Conservation (phyloP, 257 asterid genomes). For the Penstemon barbatus region DNA sequence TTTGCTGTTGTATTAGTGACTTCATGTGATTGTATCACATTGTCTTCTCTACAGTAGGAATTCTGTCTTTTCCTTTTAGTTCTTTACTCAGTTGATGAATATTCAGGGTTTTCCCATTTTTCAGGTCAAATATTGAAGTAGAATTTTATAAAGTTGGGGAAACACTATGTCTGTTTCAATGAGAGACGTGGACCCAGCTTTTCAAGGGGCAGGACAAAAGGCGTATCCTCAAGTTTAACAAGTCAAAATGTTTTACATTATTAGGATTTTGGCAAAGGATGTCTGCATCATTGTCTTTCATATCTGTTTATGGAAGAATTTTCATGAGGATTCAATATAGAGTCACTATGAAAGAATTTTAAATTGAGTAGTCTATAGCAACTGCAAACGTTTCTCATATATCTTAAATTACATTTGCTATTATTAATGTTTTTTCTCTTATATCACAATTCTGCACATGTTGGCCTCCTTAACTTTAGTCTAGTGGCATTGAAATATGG, state of each 20-base stretch:
- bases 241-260: not conserved
- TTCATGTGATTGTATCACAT: slow-evolving; percentile 20
- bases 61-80: slow-evolving; percentile 17
- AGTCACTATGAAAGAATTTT: slow-evolving; percentile 6
- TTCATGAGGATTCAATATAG: not conserved
- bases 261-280: slow-evolving; percentile 15
- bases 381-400: slow-evolving; percentile 3
- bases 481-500: slow-evolving; percentile 88
- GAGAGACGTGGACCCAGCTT: slow-evolving; percentile 75
- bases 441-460: slow-evolving; percentile 13
- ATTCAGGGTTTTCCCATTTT: slow-evolving; percentile 24
- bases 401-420: not conserved
- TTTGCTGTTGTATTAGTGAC: slow-evolving; percentile 15
- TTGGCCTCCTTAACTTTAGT: slow-evolving; percentile 40
- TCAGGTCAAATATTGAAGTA: slow-evolving; percentile 38
- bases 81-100: slow-evolving; percentile 14
- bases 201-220: slow-evolving; percentile 71
- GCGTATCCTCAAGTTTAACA: slow-evolving; percentile 59
- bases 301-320: slow-evolving; percentile 12
- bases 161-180: slow-evolving; percentile 69
- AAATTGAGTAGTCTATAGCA: slow-evolving; percentile 1
- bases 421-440: slow-evolving; percentile 1
- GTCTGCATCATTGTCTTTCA: slow-evolving; percentile 12
- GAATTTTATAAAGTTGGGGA: slow-evolving; percentile 30
- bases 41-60: not conserved